These are phyloP conservation scores for Mycena indigotica DNA, from an alignment of 768 basidiomycete species.

Conservation along the genomic window DNA sequence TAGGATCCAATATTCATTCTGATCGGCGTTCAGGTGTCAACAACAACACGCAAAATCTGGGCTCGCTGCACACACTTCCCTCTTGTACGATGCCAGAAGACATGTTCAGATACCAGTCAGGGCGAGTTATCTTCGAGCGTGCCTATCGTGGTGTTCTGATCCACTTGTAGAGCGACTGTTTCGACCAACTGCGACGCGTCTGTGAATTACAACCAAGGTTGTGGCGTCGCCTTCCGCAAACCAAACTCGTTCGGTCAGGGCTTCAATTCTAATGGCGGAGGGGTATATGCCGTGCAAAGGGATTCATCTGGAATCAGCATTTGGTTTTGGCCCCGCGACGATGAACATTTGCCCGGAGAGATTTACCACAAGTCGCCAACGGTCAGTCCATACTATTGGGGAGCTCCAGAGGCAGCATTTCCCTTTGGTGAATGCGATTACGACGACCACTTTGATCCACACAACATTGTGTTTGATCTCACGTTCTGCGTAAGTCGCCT, in stretches of 20 bases:
- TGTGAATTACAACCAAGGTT: conserved; percentile 36
- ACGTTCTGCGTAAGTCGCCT: conserved; percentile 55
- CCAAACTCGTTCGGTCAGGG: conserved; percentile 45
- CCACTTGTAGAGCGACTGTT: conserved; percentile 36
- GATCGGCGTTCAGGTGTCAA: conserved; percentile 58
- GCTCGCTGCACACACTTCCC: conserved; percentile 56
- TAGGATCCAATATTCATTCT: not conserved
- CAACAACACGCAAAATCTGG: conserved; percentile 43
- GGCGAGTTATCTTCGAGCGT: conserved; percentile 39
- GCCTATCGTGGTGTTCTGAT: no score
- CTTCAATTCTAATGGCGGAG: conserved; percentile 59
- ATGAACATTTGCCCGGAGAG: conserved; percentile 44
- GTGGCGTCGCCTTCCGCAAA: conserved; percentile 46
- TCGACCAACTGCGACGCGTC: conserved; percentile 52
- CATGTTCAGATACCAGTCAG: conserved; percentile 45
- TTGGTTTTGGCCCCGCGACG: conserved; percentile 63
- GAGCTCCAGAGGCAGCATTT: conserved; percentile 51
- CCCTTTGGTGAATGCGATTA: conserved; percentile 53
- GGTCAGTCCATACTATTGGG: conserved; percentile 37
- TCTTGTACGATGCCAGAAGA: conserved; percentile 46
- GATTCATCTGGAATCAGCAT: conserved; percentile 46
- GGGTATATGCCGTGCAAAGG: conserved; percentile 59
- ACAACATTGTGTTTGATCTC: conserved; percentile 57
- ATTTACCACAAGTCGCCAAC: conserved; percentile 29
- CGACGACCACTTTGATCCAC: conserved; percentile 50